Percentiles rank a stretch among this genome's conserved stretches.
These are phyloP conservation scores for Exophiala sp. DNA, from an alignment of 2,329 filamentous ascomycete species.

Conservation along the genomic window DNA sequence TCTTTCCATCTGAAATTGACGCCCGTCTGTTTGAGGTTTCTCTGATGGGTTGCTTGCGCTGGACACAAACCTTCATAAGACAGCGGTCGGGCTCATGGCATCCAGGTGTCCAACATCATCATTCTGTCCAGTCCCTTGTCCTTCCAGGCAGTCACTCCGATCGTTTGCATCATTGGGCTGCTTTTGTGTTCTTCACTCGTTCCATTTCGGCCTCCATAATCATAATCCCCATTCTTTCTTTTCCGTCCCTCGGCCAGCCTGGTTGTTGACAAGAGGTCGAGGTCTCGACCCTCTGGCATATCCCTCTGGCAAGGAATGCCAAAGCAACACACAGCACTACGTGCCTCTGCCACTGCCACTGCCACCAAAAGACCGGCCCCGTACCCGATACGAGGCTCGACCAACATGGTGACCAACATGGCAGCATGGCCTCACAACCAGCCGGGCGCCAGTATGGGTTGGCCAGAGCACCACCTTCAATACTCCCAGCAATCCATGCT, in stretches of 20 bases:
- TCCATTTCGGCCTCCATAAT: slow-evolving; percentile 9
- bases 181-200: slow-evolving; percentile 9
- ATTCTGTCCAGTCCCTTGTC: slow-evolving; percentile 18
- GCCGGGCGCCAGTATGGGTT: slow-evolving; percentile 8
- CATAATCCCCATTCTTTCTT: slow-evolving; percentile 10
- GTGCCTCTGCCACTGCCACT: no score
- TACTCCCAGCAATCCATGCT: slow-evolving; percentile 24
- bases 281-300: background rate
- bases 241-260: slow-evolving; percentile 10
- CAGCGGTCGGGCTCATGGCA: slow-evolving; percentile 19
- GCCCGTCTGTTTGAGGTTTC: slow-evolving; percentile 23
- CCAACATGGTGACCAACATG: slow-evolving; percentile 24
- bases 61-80: slow-evolving; percentile 24
- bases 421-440: slow-evolving; percentile 14
- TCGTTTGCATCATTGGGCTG: slow-evolving; percentile 11
- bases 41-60: slow-evolving; percentile 11
- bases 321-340: slow-evolving; percentile 17
- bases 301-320: slow-evolving; percentile 16
- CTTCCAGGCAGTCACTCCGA: slow-evolving; percentile 8
- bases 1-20: slow-evolving; percentile 27
- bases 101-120: slow-evolving; percentile 16
- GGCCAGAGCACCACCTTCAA: slow-evolving; percentile 16
- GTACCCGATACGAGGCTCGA: slow-evolving; percentile 21
- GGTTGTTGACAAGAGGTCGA: slow-evolving; percentile 11
- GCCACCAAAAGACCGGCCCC: slow-evolving; percentile 17